Evolutionary conservation across 768 basidiomycete genomes (phyloP), one percentile per base, ranked within the genome.

Genomic region (Pisolithus albus): DNA sequence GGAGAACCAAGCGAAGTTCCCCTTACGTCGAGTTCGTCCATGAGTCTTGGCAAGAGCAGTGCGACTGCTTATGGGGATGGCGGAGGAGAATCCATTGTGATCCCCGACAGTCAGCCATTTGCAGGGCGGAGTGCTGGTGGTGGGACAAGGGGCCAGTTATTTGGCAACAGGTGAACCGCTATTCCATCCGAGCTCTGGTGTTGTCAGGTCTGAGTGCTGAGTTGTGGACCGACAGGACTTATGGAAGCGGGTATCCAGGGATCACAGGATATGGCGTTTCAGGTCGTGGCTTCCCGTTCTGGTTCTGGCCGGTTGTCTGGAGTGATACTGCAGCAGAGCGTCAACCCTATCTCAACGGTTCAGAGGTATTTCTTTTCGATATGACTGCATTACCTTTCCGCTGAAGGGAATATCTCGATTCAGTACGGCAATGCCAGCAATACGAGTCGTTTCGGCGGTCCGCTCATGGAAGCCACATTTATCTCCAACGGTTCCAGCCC

Each of bases 241-340:
- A 83, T 53, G 83, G 83, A 6, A 84, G 81, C 55, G 83, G 84
- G 3, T 84, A 85, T 58, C 82, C 82, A 34, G 78, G 79, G 1
- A 23, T 72, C 5, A 2, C 59, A 4, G 68, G 70, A 7, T 70
- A 72, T 4, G 80, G 81, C 13, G 78, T 82, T 16, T 41, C 55
- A 0, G 74, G 75, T 0, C 72, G 73, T 0, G 72, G 72, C 3
- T 85, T 86, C 60, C 84, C 84, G 0, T 86, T 82, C 61, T 73
- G 72, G 55, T 86, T 75, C 67, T 86, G 83, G 83, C 84, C 84
- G 7, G 39, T 85, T 9, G 72, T 73, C 1, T 84, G 80, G 78
- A 69, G 66, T 2, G 66, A 65, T 1, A 55, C 38, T 24, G 58
- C 52, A 26, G 70, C 45, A 38, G 58, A 54, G 53, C 26, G 61